phyloP scores from a whole-genome alignment of 768 basidiomycete species.

The Tulasnella sp. region DNA sequence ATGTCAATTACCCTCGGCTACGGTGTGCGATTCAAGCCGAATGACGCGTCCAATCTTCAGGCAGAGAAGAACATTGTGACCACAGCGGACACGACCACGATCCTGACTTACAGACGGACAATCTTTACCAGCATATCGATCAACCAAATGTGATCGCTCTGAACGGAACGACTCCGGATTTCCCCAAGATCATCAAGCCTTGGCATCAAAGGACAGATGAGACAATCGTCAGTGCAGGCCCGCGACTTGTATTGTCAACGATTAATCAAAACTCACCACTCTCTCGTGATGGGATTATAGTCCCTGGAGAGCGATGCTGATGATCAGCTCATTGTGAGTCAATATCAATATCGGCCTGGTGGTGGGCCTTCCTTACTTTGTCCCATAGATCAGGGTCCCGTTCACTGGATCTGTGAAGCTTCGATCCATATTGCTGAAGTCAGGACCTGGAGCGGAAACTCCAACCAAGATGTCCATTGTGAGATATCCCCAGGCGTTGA shows the following conservation, averaged over 20 bases:
- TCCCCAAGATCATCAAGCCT: constrained; percentile 62
- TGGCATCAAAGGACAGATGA: constrained; percentile 75
- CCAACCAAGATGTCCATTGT: constrained; percentile 65
- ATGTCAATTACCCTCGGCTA: no score
- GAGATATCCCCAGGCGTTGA: constrained; percentile 20
- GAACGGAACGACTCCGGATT: constrained; percentile 47
- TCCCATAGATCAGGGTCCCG: constrained; percentile 59
- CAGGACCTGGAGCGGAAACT: constrained; percentile 71
- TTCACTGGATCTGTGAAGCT: constrained; percentile 84
- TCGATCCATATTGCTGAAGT: constrained; percentile 69
- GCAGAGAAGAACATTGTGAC: constrained; percentile 49
- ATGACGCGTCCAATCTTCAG: no score
- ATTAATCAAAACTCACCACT: not conserved
- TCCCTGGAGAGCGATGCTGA: constrained; percentile 83
- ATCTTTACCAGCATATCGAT: constrained; percentile 67
- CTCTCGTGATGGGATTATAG: constrained; percentile 31
- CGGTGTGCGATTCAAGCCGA: no score
- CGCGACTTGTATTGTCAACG: not conserved
- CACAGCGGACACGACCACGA: constrained; percentile 42
- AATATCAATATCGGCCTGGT: not conserved
- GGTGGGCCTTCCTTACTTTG: not conserved
- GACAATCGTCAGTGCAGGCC: constrained; percentile 39
- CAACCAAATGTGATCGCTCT: constrained; percentile 68
- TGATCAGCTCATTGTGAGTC: constrained; percentile 50
- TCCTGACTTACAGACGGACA: constrained; percentile 47